Evolutionary conservation across 768 basidiomycete genomes (phyloP).

Genomic region (Trametes cubensis): DNA sequence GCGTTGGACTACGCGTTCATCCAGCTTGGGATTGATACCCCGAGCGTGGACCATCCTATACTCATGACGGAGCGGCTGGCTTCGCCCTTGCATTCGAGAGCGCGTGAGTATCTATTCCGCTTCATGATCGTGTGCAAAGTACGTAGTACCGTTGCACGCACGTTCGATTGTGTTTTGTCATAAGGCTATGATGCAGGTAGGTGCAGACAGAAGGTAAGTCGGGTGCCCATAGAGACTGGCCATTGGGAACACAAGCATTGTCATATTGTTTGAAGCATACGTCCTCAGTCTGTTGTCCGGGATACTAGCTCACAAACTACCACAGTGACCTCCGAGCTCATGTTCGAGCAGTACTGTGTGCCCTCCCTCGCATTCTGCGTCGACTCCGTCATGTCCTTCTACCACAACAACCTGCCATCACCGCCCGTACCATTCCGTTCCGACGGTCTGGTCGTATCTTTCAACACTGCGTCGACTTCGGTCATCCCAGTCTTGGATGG

Average conservation of each 20-base stretch:
- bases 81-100: conserved; percentile 86
- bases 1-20: conserved; percentile 91
- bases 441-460: conserved; percentile 87
- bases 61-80: conserved; percentile 92
- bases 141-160: no score
- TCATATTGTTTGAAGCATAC: no score
- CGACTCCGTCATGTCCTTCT: conserved; percentile 92
- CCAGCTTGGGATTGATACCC: conserved; percentile 78
- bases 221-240: no score
- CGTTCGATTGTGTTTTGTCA: no score
- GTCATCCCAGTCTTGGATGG: conserved; percentile 87
- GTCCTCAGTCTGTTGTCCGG: neutral
- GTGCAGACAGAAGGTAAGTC: no score
- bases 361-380: conserved; percentile 87
- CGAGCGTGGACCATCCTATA: conserved; percentile 81
- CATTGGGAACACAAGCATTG: no score
- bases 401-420: conserved; percentile 65
- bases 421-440: conserved; percentile 44
- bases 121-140: conserved; percentile 7
- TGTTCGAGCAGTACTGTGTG: conserved; percentile 91
- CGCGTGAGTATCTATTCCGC: conserved; percentile 53
- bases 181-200: no score
- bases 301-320: neutral
- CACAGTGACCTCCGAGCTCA: conserved; percentile 90
- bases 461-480: conserved; percentile 90